Base-by-base conservation (phyloP, 176 grass and related monocot species). In the Musa itinerans region DNA sequence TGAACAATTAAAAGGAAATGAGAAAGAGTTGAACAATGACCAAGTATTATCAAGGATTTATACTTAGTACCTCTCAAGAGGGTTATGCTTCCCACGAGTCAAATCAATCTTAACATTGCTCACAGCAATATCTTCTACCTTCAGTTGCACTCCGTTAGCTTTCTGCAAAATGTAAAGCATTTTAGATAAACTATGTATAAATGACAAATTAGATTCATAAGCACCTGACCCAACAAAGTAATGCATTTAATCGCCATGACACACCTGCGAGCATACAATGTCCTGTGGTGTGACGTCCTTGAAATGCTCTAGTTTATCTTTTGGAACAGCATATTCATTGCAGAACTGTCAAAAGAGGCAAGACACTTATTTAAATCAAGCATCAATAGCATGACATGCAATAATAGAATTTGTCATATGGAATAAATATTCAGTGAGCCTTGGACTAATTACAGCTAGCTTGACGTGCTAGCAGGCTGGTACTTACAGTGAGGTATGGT, bases 71-170 rank as follows among this genome's bases (percentile, higher is more conserved):
- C 94, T 93, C 79, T 91, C 77, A n/a, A 97, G 85, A 65, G 94
- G 94, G 16, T 93, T 97, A 57, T 97, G 70, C 68, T 74, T 93
- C 77, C 94, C 94, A 73, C 86, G 88, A 50, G 94, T 97, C 78
- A 97, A 85, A 89, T 97, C 94, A 74, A 97, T 97, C 81, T 87
- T 97, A 8, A 97, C 80, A 84, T 97, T 97, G 86, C 90, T 87
- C 15, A 97, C 86, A 56, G 53, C 94, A 56, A 97, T 67, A 69
- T 97, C 94, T 65, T 97, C 94, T 89, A 87, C 88, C 80, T 84
- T 89, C 27, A 97, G 78, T 68, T 83, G 68, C 17, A 79, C 67
- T 78, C 71, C 86, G 67, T 82, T 86, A 73, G 76, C 76, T 88
- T 68, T 91, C 90, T 93, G 81, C 81, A 66, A 24, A 73, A 14